phyloP scores from a whole-genome alignment of 352 stramenopile genomes.

The Salisapilia sapeloensis region DNA sequence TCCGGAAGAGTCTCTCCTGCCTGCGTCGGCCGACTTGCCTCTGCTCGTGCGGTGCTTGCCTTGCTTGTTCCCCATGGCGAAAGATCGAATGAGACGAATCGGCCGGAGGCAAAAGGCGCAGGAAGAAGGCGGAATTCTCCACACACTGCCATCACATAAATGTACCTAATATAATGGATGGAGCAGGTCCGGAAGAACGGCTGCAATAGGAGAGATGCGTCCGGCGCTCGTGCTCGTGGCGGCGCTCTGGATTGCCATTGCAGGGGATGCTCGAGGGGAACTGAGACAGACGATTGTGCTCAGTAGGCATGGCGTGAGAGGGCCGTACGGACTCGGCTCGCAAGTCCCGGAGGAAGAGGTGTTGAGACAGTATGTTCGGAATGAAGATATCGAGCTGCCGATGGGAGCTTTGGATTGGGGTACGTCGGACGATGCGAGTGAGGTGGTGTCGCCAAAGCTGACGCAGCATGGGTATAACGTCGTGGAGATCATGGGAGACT shows the following conservation, averaged over 20 bases:
- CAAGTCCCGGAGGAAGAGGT: conserved; percentile 21
- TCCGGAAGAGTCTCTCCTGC: conserved; percentile 3
- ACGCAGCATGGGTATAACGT: conserved; percentile 53
- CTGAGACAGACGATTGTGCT: conserved; percentile 52
- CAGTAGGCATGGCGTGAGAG: conserved; percentile 51
- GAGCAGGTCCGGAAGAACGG: too few species aligned
- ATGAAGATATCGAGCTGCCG: conserved; percentile 33
- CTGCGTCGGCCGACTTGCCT: conserved; percentile 4
- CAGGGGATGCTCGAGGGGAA: too few species aligned
- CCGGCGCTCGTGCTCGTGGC: too few species aligned
- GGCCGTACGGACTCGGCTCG: conserved; percentile 48
- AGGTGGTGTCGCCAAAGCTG: conserved; percentile 60
- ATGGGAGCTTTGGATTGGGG: conserved; percentile 37
- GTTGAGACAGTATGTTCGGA: conserved; percentile 40
- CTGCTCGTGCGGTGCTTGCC: conserved; percentile 23
- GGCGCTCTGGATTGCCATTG: too few species aligned
- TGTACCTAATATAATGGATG: too few species aligned
- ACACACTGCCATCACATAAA: too few species aligned
- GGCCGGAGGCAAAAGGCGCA: too few species aligned
- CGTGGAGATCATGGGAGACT: conserved; percentile 53
- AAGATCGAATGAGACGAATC: too few species aligned
- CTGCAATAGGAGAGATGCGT: too few species aligned
- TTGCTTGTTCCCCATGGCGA: conserved; percentile 76
- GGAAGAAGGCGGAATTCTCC: too few species aligned
- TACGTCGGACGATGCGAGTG: conserved; percentile 38